Base-by-base conservation (phyloP, 2,329 filamentous ascomycete genomes). In the Penicillium corylophilum region DNA sequence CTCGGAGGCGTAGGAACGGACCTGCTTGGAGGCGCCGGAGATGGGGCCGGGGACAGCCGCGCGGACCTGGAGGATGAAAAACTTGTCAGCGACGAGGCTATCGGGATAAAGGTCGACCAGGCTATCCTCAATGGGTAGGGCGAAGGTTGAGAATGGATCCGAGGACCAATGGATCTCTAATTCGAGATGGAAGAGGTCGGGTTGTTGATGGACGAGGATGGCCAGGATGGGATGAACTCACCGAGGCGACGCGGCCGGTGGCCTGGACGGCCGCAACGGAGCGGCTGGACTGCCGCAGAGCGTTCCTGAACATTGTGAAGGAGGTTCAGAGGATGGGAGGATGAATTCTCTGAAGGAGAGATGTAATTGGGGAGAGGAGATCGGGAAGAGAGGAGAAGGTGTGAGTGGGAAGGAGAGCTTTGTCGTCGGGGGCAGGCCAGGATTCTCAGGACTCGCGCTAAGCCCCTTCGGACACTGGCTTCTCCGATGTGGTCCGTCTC, bases 251-350 rank as follows among this genome's bases (percentile, higher is more conserved):
- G 84, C 91, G 90, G 84, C 90, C 86, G 73, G 88, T 84, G 74
- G 90, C 89, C 87, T 90, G 90, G 82, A 95, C 85, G 81, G 90
- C 90, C 82, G 90, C 89, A 80, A 93, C 89, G 79, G 89, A 88
- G 83, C 92, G 91, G 82, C 88, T 88, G 78, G 91, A 95, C 84
- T 95, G 91, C 83, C 92, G 87, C 81, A 97, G 85, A 83, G 93
- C 92, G 87, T 89, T 95, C 82, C 93, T 90, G 85, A 96, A 95
- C 93, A 97, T 96, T 81, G 77, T 83, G 76, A 76, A 59, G 62
- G 59, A 63, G 64, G 71, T 71, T 69, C 66, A 70, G 68, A 71
- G 70, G 65, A 68, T 71, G 64, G 65, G 70, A 75, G 72, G 73
- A 67, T 65, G 64, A 64, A 69, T 70, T 68, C 67, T 69, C 67